A percentile compares a stretch with the other conserved stretches of the same genome.
Conservation (phyloP, 441 rosid species). For the Jatropha multifida region DNA sequence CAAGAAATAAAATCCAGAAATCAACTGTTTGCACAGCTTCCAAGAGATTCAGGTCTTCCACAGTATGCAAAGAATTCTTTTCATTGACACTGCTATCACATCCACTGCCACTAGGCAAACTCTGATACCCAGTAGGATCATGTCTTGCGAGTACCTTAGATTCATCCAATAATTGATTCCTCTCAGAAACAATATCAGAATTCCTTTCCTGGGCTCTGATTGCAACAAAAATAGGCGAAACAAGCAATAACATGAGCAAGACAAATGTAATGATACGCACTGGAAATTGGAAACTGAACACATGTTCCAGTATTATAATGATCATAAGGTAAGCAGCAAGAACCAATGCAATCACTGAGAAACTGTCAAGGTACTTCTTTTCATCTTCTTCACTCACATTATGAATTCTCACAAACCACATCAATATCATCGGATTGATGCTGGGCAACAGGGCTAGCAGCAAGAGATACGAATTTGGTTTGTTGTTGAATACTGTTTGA, state of each 20-base stretch:
- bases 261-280: slow-evolving; percentile 36
- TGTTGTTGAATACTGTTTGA: slow-evolving; percentile 50
- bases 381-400: slow-evolving; percentile 35
- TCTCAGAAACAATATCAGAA: slow-evolving; percentile 13
- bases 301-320: slow-evolving; percentile 47
- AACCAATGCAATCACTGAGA: slow-evolving; percentile 52
- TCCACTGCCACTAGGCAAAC: slow-evolving; percentile 26
- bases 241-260: slow-evolving; percentile 47
- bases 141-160: slow-evolving; percentile 8
- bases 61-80: slow-evolving; percentile 12
- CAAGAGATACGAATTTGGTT: slow-evolving; percentile 55
- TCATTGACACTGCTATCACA: slow-evolving; percentile 17
- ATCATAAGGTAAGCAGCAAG: slow-evolving; percentile 66
- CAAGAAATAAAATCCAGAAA: slow-evolving; percentile 67
- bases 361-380: slow-evolving; percentile 54
- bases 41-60: slow-evolving; percentile 40
- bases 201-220: neutral
- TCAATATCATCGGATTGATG: slow-evolving; percentile 43
- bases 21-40: slow-evolving; percentile 46
- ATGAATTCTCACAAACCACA: slow-evolving; percentile 63
- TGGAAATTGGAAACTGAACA: slow-evolving; percentile 34
- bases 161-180: slow-evolving; percentile 24
- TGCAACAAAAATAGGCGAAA: slow-evolving; percentile 42
- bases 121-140: slow-evolving; percentile 17
- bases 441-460: slow-evolving; percentile 54